These are phyloP conservation scores for Neurospora sp. DNA, from an alignment of 495 filamentous ascomycete genomes.

Conservation along the genomic window DNA sequence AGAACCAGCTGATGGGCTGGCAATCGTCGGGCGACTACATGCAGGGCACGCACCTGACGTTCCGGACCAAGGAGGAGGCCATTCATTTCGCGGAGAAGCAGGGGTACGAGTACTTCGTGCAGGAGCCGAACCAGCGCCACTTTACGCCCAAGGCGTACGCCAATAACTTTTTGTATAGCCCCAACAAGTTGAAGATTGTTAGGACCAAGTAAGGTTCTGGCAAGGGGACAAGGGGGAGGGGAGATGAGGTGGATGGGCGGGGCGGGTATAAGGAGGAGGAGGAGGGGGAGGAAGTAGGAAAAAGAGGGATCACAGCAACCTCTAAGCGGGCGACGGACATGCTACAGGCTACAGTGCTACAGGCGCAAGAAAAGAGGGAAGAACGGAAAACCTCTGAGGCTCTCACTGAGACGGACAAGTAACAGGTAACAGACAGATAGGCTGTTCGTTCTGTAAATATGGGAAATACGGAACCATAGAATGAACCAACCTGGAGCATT, in stretches of 20 bases:
- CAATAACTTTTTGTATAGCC: constrained; percentile 82
- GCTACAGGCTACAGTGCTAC: not conserved
- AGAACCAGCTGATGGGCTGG: constrained; percentile 98
- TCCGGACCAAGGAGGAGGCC: constrained; percentile 90
- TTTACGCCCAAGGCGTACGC: constrained; percentile 90
- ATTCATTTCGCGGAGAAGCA: constrained; percentile 96
- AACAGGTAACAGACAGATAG: not conserved
- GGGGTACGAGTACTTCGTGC: constrained; percentile 97
- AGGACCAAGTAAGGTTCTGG: constrained; percentile 62
- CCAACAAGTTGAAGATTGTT: constrained; percentile 83
- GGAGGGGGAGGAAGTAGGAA: constrained; percentile 46
- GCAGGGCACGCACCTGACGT: constrained; percentile 84
- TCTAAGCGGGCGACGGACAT: not conserved
- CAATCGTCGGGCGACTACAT: constrained; percentile 87
- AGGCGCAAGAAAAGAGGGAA: not conserved
- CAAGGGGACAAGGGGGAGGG: no score
- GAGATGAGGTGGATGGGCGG: no score
- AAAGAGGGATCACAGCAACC: not conserved
- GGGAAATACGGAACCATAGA: not conserved
- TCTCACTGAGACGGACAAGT: not conserved
- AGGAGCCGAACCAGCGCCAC: constrained; percentile 84
- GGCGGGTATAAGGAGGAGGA: no score
- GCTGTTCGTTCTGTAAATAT: not conserved
- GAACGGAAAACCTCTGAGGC: not conserved
- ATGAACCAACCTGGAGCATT: not conserved